Percentiles rank a stretch among this genome's conserved stretches.
phyloP scores from a whole-genome alignment of 2,329 filamentous ascomycete genomes.

The Neofusicoccum sp. region DNA sequence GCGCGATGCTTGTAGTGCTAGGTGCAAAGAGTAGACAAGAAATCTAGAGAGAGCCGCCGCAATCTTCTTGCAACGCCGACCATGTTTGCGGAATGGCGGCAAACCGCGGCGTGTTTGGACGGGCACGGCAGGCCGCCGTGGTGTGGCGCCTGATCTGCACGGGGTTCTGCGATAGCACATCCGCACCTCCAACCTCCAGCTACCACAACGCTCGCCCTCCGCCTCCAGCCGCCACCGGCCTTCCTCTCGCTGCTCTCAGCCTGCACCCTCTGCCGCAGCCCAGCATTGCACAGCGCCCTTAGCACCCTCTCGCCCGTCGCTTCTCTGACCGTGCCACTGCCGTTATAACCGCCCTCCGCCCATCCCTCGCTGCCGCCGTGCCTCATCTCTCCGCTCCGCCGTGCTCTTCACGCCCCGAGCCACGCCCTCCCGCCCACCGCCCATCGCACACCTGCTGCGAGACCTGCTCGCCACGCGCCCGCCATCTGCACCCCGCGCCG shows the following conservation, averaged over 20 bases:
- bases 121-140: not conserved
- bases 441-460: not conserved
- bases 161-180: not conserved
- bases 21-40: not conserved
- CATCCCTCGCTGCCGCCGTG: slow-evolving; percentile 7
- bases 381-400: not conserved
- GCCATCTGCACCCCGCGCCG: not conserved
- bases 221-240: not conserved
- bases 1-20: not conserved
- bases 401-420: not conserved
- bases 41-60: not conserved
- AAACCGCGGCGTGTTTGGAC: not conserved
- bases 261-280: not conserved
- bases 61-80: not conserved
- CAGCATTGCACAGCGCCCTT: not conserved
- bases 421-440: not conserved
- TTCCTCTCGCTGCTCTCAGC: not conserved
- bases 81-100: not conserved
- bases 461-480: not conserved
- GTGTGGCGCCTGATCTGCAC: slow-evolving; percentile 13
- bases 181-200: slow-evolving; percentile 4
- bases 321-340: not conserved
- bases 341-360: not conserved
- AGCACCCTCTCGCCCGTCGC: not conserved
- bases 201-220: not conserved